Evolutionary conservation across 2,329 filamentous ascomycete species (phyloP), one percentile per base, ranked within the genome.

Genomic region (Colletotrichum orbiculare): DNA sequence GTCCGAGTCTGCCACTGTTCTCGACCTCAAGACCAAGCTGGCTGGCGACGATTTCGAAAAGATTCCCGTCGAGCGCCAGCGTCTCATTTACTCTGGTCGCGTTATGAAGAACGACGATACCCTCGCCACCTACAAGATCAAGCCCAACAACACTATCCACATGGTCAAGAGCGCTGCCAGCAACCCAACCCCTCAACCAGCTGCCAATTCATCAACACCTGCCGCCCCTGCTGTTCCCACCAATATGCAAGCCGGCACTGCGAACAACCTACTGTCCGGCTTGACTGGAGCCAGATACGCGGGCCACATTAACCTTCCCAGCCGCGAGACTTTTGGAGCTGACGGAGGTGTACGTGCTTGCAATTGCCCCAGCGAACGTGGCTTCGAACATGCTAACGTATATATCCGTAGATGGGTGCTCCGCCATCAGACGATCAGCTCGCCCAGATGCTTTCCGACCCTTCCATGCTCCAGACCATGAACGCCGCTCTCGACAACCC

Each of bases 401-500:
- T 34, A 43, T 34, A 65, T 46, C 17, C 15, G 55, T 65, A 97
- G 94, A 97, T 97, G 94, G 93, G 94, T 41, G 91, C 94, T 39
- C 93, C 93, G 39, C 85, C 93, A 87, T 74, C 89, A 74, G 88
- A 93, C 66, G 94, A 97, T 63, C 86, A 91, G 64, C 87, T 99
- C 76, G 87, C 93, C 61, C 86, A 89, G 69, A 91, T 97, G 88
- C 89, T 99, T 72, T 89, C 92, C 67, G 93, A 98, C 74, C 96
- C 96, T 25, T 91, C 93, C 74, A 90, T 97, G 61, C 88, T 92
- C 68, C 91, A 93, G 69, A 90, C 90, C 60, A 92, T 99, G 87
- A 97, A 96, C 77, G 95, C 97, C 79, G 93, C 94, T 41, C 91
- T 99, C 76, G 92, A 94, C 77, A 98, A 98, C 78, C 95, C 96